phyloP scores from a whole-genome alignment of 768 basidiomycete species.

The Cystobasidium onofrii region DNA sequence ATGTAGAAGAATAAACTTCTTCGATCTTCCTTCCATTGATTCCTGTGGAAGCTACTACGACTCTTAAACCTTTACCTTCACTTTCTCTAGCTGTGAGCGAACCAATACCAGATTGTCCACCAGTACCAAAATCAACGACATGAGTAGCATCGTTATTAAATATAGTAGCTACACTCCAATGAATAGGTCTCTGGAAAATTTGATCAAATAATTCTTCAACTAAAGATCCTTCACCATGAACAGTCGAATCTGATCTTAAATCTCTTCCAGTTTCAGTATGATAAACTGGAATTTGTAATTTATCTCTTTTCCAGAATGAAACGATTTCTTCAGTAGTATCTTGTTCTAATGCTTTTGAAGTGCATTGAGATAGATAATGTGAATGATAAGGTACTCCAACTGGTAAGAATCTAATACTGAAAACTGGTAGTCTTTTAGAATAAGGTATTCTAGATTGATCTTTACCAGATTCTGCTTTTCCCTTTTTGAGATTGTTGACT shows the following conservation, averaged over 20 bases:
- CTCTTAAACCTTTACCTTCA: conserved; percentile 84
- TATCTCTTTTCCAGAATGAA: conserved; percentile 47
- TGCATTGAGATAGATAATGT: conserved; percentile 63
- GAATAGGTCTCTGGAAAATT: conserved; percentile 82
- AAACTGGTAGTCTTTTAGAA: conserved; percentile 89
- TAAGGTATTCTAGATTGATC: conserved; percentile 91
- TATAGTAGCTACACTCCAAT: conserved; percentile 74
- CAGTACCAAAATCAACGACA: conserved; percentile 92
- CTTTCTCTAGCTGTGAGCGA: conserved; percentile 79
- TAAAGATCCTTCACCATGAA: conserved; percentile 46
- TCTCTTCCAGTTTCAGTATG: conserved; percentile 90
- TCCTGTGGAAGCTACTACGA: conserved; percentile 82
- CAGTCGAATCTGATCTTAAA: conserved; percentile 62
- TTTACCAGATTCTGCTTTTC: conserved; percentile 72
- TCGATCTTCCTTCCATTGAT: conserved; percentile 64
- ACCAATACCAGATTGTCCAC: conserved; percentile 86
- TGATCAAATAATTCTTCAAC: conserved; percentile 84
- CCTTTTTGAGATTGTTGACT: conserved; percentile 78
- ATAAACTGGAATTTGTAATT: conserved; percentile 75
- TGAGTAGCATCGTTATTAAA: conserved; percentile 90
- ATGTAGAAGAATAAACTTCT: conserved; percentile 65
- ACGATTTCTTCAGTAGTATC: conserved; percentile 61
- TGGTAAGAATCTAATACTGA: conserved; percentile 86
- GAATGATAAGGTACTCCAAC: conserved; percentile 96
- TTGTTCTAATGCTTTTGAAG: conserved; percentile 65